Evolutionary conservation across 495 filamentous ascomycete genomes (phyloP), one percentile per base, ranked within the genome.

Genomic region (Mytilinidion resinicola): DNA sequence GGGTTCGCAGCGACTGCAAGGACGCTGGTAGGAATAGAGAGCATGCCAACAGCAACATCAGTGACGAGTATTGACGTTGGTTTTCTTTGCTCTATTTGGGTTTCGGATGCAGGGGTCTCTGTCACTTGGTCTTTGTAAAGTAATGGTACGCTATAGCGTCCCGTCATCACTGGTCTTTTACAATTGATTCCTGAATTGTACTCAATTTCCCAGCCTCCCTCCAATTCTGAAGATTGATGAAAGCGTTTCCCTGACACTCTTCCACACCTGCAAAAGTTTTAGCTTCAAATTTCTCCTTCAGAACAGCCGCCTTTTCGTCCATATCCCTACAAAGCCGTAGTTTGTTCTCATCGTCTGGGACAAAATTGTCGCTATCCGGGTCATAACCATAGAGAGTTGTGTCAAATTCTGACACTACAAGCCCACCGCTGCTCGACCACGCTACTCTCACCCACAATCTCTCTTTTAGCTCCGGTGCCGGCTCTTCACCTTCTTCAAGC

Each of bases 231-330:
- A 30, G 25, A 6, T 43, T 42, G 14, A 63, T 34, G 20, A 57
- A 58, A 36, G 48, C 51, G 53, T 58, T 46, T 25, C 55, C 60
- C 33, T 50, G n/a, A 42, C 57, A 62, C 11, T 57, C 53, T 44
- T 34, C 50, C 39, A 63, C 38, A 50, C 43, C 37, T 33, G 14
- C 38, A 37, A 39, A 54, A 14, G 11, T 19, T 43, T 54, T 63
- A 49, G 48, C 54, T 43, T 50, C 34, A 49, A 63, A 63, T 19
- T 48, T 46, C 10, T 63, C 50, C 43, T 35, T 63, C 12, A 63
- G 55, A 17, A 63, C 53, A 42, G 14, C 20, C 15, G 48, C 41
- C 43, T 47, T 33, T 49, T 51, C 60, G 48, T 57, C 48, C 53
- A 62, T 62, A 38, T 35, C 39, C 39, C 19, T 47, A 19, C 48